These are phyloP conservation scores for Monosporascus sp. DNA, from an alignment of 2,329 filamentous ascomycete species.

Conservation along the genomic window DNA sequence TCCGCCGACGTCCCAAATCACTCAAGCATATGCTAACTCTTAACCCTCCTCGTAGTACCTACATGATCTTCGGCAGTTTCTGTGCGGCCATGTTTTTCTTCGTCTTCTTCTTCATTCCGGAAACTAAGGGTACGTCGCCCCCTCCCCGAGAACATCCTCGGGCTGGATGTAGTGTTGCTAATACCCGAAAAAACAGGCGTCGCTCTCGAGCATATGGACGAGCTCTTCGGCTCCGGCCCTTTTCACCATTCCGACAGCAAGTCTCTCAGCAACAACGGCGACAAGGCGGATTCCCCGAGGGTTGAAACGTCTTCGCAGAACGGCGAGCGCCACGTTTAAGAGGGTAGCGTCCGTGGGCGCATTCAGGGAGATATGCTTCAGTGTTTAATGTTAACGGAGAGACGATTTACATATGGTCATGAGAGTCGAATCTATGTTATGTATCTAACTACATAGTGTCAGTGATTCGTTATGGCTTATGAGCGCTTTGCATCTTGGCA, in stretches of 20 bases:
- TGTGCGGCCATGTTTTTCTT: conserved; percentile 58
- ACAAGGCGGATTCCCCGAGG: conserved; percentile 12
- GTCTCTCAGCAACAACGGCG: conserved; percentile 6
- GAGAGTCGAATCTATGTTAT: no score
- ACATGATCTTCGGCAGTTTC: conserved; percentile 60
- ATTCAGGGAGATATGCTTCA: neutral
- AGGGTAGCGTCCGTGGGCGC: neutral
- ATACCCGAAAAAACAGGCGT: conserved; percentile 47
- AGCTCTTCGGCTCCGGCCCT: conserved; percentile 48
- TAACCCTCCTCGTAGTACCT: conserved; percentile 33
- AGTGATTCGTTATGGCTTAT: no score
- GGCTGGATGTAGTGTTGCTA: no score
- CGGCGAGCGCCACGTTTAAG: neutral
- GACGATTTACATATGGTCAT: no score
- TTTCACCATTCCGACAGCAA: conserved; percentile 11
- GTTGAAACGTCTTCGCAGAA: conserved; percentile 11
- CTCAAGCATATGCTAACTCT: conserved; percentile 4
- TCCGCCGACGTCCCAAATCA: neutral
- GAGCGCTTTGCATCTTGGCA: no score
- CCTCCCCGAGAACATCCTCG: neutral
- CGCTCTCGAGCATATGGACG: conserved; percentile 55
- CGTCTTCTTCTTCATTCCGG: conserved; percentile 53
- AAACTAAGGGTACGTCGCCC: conserved; percentile 26
- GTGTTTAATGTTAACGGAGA: no score
- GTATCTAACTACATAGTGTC: no score